These are phyloP conservation scores for Aristolochia californica DNA, from an alignment of 164 flowering plant species.

Conservation along the genomic window DNA sequence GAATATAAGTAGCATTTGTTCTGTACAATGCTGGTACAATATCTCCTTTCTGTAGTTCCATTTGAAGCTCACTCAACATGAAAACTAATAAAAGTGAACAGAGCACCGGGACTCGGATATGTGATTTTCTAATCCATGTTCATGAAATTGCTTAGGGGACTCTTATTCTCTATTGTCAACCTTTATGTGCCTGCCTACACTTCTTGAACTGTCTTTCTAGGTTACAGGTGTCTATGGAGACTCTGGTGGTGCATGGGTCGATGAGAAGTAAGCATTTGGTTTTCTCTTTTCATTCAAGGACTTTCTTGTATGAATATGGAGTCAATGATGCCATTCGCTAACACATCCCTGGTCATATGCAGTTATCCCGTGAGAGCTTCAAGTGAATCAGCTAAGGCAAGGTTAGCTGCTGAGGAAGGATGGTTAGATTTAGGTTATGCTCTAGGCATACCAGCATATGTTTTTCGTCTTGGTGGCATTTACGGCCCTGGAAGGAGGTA, in stretches of 20 bases:
- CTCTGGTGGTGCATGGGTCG: slow-evolving; percentile 76
- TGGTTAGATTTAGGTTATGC: slow-evolving; percentile 58
- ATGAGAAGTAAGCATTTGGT: slow-evolving; percentile 64
- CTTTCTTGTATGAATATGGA: slow-evolving; percentile 3
- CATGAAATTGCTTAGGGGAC: too few species aligned
- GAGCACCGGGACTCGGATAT: too few species aligned
- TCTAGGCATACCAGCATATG: slow-evolving; percentile 40
- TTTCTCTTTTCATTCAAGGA: slow-evolving; percentile 6
- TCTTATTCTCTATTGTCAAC: too few species aligned
- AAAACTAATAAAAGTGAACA: too few species aligned
- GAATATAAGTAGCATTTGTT: too few species aligned
- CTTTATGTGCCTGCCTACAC: neutral
- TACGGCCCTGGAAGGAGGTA: slow-evolving; percentile 99
- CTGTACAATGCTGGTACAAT: too few species aligned
- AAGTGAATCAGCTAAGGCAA: slow-evolving; percentile 37
- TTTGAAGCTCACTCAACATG: too few species aligned
- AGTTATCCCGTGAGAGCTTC: slow-evolving; percentile 49
- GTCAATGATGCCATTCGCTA: slow-evolving; percentile 6
- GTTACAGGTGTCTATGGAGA: slow-evolving; percentile 88
- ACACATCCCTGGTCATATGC: slow-evolving; percentile 11
- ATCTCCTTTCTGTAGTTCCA: too few species aligned
- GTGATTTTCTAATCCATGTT: too few species aligned
- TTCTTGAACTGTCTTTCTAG: neutral
- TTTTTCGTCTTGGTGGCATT: slow-evolving; percentile 88
- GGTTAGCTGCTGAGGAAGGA: slow-evolving; percentile 70